Evolutionary conservation across 257 asterid genomes (phyloP).

Genomic region (Solanum paucissectum): DNA sequence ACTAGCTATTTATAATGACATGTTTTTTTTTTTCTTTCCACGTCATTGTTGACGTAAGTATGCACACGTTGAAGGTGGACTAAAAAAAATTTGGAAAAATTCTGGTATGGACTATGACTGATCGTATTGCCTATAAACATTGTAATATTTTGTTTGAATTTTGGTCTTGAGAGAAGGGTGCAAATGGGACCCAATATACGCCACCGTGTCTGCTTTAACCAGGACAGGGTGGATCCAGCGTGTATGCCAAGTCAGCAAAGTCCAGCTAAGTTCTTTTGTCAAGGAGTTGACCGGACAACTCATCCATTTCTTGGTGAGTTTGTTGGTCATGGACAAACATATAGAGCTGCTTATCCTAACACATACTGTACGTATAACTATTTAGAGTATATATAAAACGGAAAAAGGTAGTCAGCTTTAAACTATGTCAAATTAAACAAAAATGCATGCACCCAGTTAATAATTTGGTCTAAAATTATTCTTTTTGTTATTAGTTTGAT

Average conservation of each 20-base stretch:
- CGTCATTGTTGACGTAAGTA: conserved; percentile 2
- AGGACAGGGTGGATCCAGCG: conserved; percentile 3
- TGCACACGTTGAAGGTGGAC: background rate
- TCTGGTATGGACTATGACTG: conserved; percentile 3
- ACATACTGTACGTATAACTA: too few species aligned
- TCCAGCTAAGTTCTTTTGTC: conserved; percentile 12
- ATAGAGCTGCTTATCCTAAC: background rate
- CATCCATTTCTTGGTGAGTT: background rate
- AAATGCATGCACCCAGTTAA: too few species aligned
- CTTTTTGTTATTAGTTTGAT: too few species aligned
- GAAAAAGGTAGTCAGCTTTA: background rate
- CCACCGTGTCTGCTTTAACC: background rate
- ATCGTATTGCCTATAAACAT: background rate
- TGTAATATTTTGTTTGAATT: background rate
- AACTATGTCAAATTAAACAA: too few species aligned
- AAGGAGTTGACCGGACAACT: background rate
- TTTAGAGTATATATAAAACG: too few species aligned
- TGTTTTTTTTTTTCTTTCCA: background rate
- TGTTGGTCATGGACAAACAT: conserved; percentile 13
- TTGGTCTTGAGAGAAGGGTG: background rate
- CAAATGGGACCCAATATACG: conserved; percentile 8
- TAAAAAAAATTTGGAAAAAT: background rate
- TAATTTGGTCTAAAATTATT: too few species aligned
- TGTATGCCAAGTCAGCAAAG: conserved; percentile 14
- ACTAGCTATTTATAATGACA: conserved; percentile 5